Conservation (phyloP, 805 yeast species). For the Pichia occidentalis region DNA sequence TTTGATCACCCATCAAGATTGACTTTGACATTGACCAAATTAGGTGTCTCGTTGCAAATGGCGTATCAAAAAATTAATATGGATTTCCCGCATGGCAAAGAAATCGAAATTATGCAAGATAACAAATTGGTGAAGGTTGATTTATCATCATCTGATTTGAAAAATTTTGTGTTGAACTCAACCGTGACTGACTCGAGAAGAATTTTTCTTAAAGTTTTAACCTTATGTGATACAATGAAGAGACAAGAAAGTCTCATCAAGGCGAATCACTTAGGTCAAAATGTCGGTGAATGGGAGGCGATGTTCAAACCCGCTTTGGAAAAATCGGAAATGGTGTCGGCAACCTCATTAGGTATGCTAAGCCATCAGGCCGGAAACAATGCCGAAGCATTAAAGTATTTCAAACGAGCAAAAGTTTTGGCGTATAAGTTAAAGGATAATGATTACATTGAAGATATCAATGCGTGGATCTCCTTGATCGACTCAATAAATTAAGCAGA, state of each 20-base stretch:
- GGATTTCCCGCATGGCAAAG: conserved; percentile 11
- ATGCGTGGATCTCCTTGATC: conserved; percentile 13
- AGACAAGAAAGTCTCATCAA: conserved; percentile 10
- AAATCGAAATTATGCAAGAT: conserved; percentile 12
- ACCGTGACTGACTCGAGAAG: conserved; percentile 16
- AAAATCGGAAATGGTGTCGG: conserved; percentile 21
- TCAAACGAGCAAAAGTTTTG: conserved; percentile 15
- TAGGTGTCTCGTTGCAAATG: conserved; percentile 18
- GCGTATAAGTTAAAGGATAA: conserved; percentile 13
- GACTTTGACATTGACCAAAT: conserved; percentile 16
- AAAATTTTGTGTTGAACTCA: conserved; percentile 15
- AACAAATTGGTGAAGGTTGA: conserved; percentile 11
- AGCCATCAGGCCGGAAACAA: conserved; percentile 10
- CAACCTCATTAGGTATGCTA: conserved; percentile 17
- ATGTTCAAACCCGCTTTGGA: conserved; percentile 18
- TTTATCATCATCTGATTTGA: conserved; percentile 13
- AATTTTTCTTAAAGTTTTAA: conserved; percentile 13
- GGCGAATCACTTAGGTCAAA: conserved; percentile 7
- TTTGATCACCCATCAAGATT: conserved; percentile 19
- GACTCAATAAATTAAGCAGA: background rate
- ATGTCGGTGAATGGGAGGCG: conserved; percentile 11
- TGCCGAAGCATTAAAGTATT: conserved; percentile 13
- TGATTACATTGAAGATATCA: conserved; percentile 16
- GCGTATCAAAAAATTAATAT: conserved; percentile 12
- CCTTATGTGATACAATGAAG: conserved; percentile 15